Conservation (phyloP, 2,329 filamentous ascomycete genomes). For the Sclerotinia spermophila region DNA sequence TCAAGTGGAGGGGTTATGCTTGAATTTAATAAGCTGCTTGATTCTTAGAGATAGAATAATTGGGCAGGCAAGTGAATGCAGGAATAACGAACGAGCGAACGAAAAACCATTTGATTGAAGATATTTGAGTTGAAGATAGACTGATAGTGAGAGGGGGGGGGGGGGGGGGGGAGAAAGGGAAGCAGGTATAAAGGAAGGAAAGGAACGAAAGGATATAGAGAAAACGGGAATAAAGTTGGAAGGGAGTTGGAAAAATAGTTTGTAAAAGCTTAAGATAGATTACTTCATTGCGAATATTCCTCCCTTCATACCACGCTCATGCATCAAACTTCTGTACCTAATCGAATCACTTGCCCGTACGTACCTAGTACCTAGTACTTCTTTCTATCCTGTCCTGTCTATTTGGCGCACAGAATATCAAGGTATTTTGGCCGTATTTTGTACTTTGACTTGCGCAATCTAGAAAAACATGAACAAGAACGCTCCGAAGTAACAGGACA, state of each 20-base stretch:
- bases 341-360: neutral
- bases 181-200: neutral
- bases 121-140: neutral
- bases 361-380: neutral
- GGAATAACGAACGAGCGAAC: slow-evolving; percentile 4
- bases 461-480: neutral
- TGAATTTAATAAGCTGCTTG: slow-evolving; percentile 26
- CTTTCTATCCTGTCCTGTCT: neutral
- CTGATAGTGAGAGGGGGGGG: neutral
- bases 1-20: slow-evolving; percentile 7
- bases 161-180: neutral
- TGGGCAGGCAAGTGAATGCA: neutral
- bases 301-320: neutral
- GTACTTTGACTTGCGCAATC: neutral
- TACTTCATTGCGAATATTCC: neutral
- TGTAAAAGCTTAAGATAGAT: neutral
- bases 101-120: neutral
- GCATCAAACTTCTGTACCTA: neutral
- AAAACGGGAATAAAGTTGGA: neutral
- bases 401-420: neutral
- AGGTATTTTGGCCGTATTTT: neutral
- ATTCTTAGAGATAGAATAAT: slow-evolving; percentile 6
- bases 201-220: neutral
- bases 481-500: neutral
- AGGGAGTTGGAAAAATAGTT: neutral